Evolutionary conservation across 371 early-diverging fungal species (phyloP).

Genomic region (Rhizopus sp.): DNA sequence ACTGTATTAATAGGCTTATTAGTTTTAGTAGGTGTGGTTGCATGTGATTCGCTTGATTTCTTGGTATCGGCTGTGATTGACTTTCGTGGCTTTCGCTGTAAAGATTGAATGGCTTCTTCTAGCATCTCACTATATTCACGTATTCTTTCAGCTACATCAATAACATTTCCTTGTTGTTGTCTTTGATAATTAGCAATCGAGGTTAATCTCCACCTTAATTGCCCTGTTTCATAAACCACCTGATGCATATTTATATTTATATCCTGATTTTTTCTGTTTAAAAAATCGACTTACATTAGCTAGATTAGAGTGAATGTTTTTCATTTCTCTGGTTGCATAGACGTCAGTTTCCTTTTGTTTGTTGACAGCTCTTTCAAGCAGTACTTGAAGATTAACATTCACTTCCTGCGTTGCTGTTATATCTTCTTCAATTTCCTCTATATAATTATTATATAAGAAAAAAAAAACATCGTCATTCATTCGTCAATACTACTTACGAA

Average conservation of each 20-base stretch:
- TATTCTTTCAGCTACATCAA: constrained; percentile 53
- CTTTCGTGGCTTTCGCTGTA: too few relatives aligned
- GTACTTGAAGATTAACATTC: constrained; percentile 60
- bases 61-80: constrained; percentile 6
- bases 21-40: constrained; percentile 4
- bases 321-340: constrained; percentile 56
- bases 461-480: constrained; percentile 1
- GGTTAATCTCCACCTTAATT: constrained; percentile 46
- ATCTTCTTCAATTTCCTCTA: constrained; percentile 60
- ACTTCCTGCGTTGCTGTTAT: constrained; percentile 57
- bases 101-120: constrained; percentile 55
- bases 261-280: background rate
- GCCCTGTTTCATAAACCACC: constrained; percentile 56
- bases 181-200: constrained; percentile 52
- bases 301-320: constrained; percentile 57
- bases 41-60: constrained; percentile 12
- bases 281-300: constrained; percentile 42
- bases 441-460: background rate
- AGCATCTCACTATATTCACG: constrained; percentile 57
- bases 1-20: constrained; percentile 16
- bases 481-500: constrained; percentile 25
- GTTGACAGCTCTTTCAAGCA: constrained; percentile 54
- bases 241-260: constrained; percentile 9
- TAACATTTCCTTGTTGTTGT: constrained; percentile 52
- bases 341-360: constrained; percentile 59